Evolutionary conservation across 345 rosid genomes (phyloP).

Genomic region (Linum trigynum): DNA sequence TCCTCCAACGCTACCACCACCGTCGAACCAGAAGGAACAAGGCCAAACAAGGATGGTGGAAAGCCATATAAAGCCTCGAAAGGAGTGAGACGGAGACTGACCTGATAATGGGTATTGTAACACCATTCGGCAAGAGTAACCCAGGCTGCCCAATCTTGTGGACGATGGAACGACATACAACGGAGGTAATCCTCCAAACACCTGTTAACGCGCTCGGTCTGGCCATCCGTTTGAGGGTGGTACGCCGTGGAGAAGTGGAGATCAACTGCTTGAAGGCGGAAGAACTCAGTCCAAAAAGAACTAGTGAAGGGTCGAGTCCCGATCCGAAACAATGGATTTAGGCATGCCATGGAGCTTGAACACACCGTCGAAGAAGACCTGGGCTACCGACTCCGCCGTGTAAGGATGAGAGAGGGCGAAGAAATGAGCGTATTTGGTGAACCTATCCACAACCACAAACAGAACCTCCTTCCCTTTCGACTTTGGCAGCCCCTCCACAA

Average conservation of each 20-base stretch:
- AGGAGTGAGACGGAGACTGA: no score
- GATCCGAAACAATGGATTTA: background rate
- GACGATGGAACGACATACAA: background rate
- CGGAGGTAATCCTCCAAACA: background rate
- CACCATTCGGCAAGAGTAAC: background rate
- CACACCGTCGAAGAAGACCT: background rate
- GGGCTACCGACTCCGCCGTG: background rate
- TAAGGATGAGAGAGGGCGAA: background rate
- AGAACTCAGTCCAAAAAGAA: slow-evolving; percentile 1
- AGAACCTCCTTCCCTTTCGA: background rate
- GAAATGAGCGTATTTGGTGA: no score
- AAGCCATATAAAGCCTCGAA: background rate
- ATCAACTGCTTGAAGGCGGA: background rate
- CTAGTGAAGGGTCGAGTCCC: background rate
- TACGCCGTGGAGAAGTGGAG: background rate
- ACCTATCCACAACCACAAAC: background rate
- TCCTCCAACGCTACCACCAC: background rate
- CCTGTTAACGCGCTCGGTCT: background rate
- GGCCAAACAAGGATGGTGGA: background rate
- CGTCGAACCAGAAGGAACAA: background rate
- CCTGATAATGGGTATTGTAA: background rate
- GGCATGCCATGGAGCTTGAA: background rate
- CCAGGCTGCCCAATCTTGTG: background rate
- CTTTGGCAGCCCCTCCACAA: background rate
- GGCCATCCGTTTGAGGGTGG: background rate